phyloP scores from a whole-genome alignment of 2,329 filamentous ascomycete species.

The Ascocoryne sarcoides region DNA sequence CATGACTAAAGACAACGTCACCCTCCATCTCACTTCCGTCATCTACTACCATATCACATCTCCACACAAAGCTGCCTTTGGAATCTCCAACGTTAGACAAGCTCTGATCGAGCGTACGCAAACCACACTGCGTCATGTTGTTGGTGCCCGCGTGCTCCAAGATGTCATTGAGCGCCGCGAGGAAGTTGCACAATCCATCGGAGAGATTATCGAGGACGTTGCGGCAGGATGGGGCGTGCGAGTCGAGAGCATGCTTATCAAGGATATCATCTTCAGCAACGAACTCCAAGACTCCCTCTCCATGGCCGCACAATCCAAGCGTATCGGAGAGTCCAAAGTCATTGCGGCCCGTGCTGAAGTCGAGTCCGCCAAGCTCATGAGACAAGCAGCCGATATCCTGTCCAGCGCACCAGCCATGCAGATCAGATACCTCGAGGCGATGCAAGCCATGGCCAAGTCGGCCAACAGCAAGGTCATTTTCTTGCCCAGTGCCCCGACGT shows the following conservation, averaged over 20 bases:
- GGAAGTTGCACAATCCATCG: constrained; percentile 89
- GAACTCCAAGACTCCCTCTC: constrained; percentile 93
- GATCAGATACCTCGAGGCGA: constrained; percentile 94
- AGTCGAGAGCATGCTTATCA: constrained; percentile 98
- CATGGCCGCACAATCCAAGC: constrained; percentile 98
- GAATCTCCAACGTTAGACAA: constrained; percentile 87
- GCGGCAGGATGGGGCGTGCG: constrained; percentile 89
- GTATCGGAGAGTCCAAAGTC: constrained; percentile 96
- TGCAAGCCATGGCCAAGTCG: constrained; percentile 96
- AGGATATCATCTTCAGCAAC: constrained; percentile 95
- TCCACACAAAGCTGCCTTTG: constrained; percentile 94
- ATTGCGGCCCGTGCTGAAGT: constrained; percentile 96
- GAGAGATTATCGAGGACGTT: constrained; percentile 96
- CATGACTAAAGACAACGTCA: constrained; percentile 99
- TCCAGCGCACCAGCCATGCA: constrained; percentile 93
- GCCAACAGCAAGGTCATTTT: constrained; percentile 86
- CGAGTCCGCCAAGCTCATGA: constrained; percentile 89
- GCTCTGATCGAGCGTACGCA: constrained; percentile 97
- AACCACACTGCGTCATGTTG: constrained; percentile 92
- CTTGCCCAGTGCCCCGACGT: constrained; percentile 50
- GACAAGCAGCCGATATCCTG: constrained; percentile 87
- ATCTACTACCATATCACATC: constrained; percentile 98
- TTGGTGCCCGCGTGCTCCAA: constrained; percentile 89
- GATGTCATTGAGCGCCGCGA: constrained; percentile 98
- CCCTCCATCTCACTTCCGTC: constrained; percentile 84